Conservation (phyloP, 208 protist species). For the Leishmania guyanensis region DNA sequence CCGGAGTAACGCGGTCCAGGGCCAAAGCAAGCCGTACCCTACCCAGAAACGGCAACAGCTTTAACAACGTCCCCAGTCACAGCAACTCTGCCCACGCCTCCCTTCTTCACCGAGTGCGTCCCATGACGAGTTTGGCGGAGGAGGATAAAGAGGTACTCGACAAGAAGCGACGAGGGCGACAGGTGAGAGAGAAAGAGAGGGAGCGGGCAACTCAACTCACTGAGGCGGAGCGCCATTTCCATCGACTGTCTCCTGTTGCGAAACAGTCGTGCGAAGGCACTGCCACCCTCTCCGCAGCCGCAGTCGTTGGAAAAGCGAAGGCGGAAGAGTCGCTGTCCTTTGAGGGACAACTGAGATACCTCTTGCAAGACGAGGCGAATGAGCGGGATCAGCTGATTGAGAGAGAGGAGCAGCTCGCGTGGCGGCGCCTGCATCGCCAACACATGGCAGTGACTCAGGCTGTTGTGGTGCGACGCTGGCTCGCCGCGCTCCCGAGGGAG, state of each 20-base stretch:
- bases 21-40: background rate
- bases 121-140: constrained; percentile 9
- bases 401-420: constrained; percentile 53
- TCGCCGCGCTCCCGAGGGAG: constrained; percentile 20
- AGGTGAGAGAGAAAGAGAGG: constrained; percentile 32
- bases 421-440: constrained; percentile 48
- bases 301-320: background rate
- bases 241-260: constrained; percentile 15
- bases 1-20: background rate
- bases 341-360: constrained; percentile 10
- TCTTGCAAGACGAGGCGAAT: constrained; percentile 44
- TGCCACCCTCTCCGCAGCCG: background rate
- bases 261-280: constrained; percentile 22
- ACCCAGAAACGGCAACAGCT: background rate
- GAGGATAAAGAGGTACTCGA: constrained; percentile 32
- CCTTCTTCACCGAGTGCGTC: background rate
- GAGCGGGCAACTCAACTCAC: constrained; percentile 22
- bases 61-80: background rate
- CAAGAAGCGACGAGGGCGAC: constrained; percentile 27
- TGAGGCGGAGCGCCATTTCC: constrained; percentile 39
- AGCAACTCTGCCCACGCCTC: background rate
- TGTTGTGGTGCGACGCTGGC: constrained; percentile 11
- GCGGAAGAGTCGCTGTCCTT: background rate
- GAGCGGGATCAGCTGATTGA: constrained; percentile 71
- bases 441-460: constrained; percentile 12